phyloP scores from a whole-genome alignment of 2,329 filamentous ascomycete species.

The Botrytis porri region DNA sequence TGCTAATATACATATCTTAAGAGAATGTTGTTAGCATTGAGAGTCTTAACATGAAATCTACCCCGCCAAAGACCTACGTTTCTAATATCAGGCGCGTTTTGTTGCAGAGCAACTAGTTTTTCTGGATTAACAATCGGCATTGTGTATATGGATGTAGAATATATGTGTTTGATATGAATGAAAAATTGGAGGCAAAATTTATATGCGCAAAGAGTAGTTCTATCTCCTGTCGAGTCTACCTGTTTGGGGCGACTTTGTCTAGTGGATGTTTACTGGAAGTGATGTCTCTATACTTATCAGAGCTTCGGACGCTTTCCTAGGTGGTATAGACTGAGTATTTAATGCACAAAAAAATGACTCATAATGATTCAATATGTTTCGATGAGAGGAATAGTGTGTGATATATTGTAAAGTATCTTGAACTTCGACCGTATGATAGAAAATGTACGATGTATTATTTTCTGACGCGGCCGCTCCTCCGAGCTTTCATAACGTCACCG shows the following conservation, averaged over 20 bases:
- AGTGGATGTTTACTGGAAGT: background rate
- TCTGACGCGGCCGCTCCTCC: conserved; percentile 1
- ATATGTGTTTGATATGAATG: conserved; percentile 6
- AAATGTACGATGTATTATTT: background rate
- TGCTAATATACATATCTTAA: conserved; percentile 87
- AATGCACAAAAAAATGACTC: background rate
- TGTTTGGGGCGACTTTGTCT: background rate
- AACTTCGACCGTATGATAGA: background rate
- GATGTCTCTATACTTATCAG: background rate
- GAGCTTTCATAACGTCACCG: background rate
- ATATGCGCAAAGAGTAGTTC: background rate
- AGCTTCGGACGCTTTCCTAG: background rate
- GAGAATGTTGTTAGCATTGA: conserved; percentile 24
- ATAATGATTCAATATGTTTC: conserved; percentile 10
- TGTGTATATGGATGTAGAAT: conserved; percentile 25
- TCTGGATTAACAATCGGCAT: conserved; percentile 94
- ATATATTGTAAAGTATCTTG: background rate
- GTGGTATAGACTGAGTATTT: background rate
- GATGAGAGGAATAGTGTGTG: background rate
- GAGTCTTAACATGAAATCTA: conserved; percentile 19
- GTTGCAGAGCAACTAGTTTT: conserved; percentile 86
- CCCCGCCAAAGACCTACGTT: conserved; percentile 62
- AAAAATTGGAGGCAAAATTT: background rate
- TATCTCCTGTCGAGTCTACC: background rate
- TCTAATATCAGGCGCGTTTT: conserved; percentile 81